phyloP scores from a whole-genome alignment of 768 basidiomycete genomes.

The Boletellus sp. region DNA sequence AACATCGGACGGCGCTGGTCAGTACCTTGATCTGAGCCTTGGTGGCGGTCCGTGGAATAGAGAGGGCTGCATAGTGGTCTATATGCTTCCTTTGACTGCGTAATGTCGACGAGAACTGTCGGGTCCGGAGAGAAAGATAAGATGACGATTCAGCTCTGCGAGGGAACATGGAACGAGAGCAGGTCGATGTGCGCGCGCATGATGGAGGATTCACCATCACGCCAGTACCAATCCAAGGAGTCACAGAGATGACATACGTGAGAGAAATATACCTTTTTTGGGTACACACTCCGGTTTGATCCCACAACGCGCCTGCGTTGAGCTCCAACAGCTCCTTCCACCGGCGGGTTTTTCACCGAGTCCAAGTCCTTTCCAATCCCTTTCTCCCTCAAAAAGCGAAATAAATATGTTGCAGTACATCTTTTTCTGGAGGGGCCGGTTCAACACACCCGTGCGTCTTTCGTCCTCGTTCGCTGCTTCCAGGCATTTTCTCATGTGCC shows the following conservation, averaged over 20 bases:
- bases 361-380: not conserved
- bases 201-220: not conserved
- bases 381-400: not conserved
- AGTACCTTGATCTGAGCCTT: slow-evolving; percentile 33
- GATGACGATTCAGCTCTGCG: not conserved
- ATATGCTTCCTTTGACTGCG: slow-evolving; percentile 7
- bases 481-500: slow-evolving; percentile 10
- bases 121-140: not conserved
- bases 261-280: slow-evolving; percentile 16
- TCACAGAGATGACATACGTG: slow-evolving; percentile 19
- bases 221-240: too few relatives aligned
- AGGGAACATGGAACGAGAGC: not conserved
- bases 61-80: slow-evolving; percentile 30
- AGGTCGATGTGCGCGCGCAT: not conserved
- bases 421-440: slow-evolving; percentile 26
- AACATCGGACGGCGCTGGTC: not conserved
- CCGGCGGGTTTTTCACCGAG: not conserved
- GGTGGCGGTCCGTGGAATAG: slow-evolving; percentile 27
- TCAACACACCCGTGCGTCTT: slow-evolving; percentile 27
- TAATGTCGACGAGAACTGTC: slow-evolving; percentile 22
- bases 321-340: not conserved
- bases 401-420: slow-evolving; percentile 22
- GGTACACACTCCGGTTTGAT: slow-evolving; percentile 21
- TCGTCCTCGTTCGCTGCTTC: not conserved
- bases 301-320: not conserved